Base-by-base conservation (phyloP, 805 yeast species). In the Metschnikowia vanudenii region DNA sequence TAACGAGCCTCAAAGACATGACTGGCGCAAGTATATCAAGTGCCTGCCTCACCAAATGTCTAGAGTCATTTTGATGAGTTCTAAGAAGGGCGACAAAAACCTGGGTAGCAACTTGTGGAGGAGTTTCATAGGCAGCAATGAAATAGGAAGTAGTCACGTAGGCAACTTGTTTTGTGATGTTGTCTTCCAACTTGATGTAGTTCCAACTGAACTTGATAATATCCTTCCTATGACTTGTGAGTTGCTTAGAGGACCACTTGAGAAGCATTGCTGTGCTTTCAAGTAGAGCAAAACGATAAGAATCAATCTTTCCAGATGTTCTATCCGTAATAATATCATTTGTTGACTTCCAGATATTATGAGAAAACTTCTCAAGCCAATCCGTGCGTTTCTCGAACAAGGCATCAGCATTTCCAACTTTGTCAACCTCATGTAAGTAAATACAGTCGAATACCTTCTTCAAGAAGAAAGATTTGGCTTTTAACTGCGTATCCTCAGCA, bases 151-250 rank as follows among this genome's bases (percentile, higher is more conserved):
- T 90, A 0, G 91, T 81, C 28, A 90, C 88, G 61, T 92, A 91
- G 0, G 98, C 97, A 3, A 94, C 88, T 56, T 91, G 96, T 60
- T 94, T 94, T 20, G 96, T 81, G 41, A 90, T 79, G 42, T 83
- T 78, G 61, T 94, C 99, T 52, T 91, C 97, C 28, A 91, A 69
- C 55, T 88, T 88, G 59, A 94, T 84, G 58, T 84, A 87, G 55
- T 88, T 87, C 99, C 99, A 94, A 56, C 90, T 86, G 68, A 90
- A 94, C 63, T 88, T 89, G 63, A 94, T 88, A 36, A 94, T 81
- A 56, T 90, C 96, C 60, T 89, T 92, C 36, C 87, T 75, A 54
- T 79, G 75, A 13, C 80, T 85, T 7, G 77, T 68, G 20, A 88
- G 74, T 10, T 74, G 65, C 0, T 68, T 63, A 0, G 96, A 82